Conservation (phyloP, 305 asterid species). For the Solanum hybrid region DNA sequence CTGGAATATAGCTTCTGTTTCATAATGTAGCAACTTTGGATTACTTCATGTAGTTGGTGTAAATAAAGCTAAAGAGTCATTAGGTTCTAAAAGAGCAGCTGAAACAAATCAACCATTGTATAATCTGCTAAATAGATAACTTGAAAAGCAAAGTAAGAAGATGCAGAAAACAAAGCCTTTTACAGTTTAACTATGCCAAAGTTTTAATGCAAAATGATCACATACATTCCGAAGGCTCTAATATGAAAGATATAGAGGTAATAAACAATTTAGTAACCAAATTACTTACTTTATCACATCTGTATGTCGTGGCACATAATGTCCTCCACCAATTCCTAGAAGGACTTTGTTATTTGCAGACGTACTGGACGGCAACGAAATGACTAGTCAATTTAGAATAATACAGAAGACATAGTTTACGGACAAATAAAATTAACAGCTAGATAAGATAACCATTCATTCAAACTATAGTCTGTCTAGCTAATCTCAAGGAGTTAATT, state of each 20-base stretch:
- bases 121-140: background rate
- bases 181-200: background rate
- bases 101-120: background rate
- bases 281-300: conserved; percentile 68
- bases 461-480: background rate
- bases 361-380: conserved; percentile 32
- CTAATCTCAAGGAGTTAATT: background rate
- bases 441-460: background rate
- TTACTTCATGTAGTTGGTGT: background rate
- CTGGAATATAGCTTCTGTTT: background rate
- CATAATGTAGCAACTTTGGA: background rate
- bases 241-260: background rate
- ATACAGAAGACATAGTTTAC: background rate
- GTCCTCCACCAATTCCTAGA: conserved; percentile 96
- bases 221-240: background rate
- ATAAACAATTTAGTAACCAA: background rate
- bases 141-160: background rate
- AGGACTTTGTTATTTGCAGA: conserved; percentile 56
- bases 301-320: conserved; percentile 93
- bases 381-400: background rate
- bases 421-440: background rate
- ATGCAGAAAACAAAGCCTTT: background rate
- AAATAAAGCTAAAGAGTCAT: background rate
- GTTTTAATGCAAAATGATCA: background rate
- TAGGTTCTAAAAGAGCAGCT: background rate